These are phyloP conservation scores for Aciculosporium take DNA, from an alignment of 2,329 filamentous ascomycete genomes.

Conservation along the genomic window DNA sequence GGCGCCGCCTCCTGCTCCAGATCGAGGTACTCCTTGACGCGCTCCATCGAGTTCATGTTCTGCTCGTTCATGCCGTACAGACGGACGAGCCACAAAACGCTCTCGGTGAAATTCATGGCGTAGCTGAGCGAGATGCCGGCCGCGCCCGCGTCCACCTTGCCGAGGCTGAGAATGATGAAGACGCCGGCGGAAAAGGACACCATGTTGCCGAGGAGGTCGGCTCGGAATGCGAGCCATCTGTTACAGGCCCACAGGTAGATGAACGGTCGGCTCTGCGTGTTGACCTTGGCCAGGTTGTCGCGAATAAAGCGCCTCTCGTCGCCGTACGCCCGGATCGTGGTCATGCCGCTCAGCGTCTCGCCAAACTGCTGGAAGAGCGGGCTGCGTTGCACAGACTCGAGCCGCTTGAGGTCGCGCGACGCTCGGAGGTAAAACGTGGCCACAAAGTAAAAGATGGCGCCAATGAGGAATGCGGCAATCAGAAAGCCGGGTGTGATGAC, in stretches of 20 bases:
- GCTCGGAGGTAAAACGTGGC: constrained; percentile 80
- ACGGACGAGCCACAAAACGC: constrained; percentile 89
- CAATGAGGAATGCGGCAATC: constrained; percentile 75
- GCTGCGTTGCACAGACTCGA: constrained; percentile 88
- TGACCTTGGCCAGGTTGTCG: constrained; percentile 78
- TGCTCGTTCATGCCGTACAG: constrained; percentile 93
- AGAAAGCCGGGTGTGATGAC: constrained; percentile 83
- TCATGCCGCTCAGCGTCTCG: constrained; percentile 86
- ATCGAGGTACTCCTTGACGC: constrained; percentile 92
- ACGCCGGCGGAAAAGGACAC: constrained; percentile 88
- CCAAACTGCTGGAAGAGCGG: constrained; percentile 97
- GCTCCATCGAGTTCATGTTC: constrained; percentile 98
- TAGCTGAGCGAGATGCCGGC: constrained; percentile 92
- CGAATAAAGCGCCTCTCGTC: constrained; percentile 87
- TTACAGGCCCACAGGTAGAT: constrained; percentile 96
- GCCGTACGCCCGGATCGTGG: constrained; percentile 91
- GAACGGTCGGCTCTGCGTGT: constrained; percentile 82
- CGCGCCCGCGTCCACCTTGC: constrained; percentile 73
- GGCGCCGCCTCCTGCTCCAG: constrained; percentile 83
- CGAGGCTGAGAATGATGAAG: constrained; percentile 76
- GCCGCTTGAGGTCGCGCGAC: constrained; percentile 86
- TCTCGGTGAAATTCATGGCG: constrained; percentile 92
- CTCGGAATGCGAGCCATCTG: constrained; percentile 87
- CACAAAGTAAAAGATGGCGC: constrained; percentile 64
- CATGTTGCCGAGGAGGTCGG: constrained; percentile 78